Conservation (phyloP, 2,329 filamentous ascomycete genomes). For the Hirsutella rhossiliensis region DNA sequence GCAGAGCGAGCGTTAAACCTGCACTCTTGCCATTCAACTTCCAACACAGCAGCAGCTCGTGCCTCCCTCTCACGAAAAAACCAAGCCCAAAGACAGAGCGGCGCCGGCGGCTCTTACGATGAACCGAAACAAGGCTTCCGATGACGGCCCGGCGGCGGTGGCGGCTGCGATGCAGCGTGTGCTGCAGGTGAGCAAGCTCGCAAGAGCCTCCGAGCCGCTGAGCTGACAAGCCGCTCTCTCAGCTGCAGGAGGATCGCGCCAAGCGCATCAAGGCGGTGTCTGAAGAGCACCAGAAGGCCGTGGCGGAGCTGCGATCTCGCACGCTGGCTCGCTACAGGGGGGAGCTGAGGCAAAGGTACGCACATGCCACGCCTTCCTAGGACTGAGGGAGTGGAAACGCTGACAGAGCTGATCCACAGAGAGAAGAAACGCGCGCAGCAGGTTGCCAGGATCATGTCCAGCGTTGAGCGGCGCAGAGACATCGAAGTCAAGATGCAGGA, state of each 20-base stretch:
- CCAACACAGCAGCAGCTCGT: no score
- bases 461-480: constrained; percentile 11
- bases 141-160: background rate
- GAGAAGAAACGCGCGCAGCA: background rate
- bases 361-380: background rate
- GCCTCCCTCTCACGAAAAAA: no score
- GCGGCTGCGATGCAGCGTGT: constrained; percentile 1
- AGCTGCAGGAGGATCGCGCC: constrained; percentile 20
- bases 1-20: no score
- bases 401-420: background rate
- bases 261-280: constrained; percentile 12
- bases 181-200: background rate
- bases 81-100: no score
- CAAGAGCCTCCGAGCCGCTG: background rate
- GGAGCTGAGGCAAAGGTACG: constrained; percentile 5
- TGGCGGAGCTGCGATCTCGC: constrained; percentile 13
- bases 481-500: constrained; percentile 16
- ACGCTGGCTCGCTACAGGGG: constrained; percentile 11
- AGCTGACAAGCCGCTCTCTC: background rate
- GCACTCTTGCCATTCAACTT: no score
- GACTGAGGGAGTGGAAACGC: background rate
- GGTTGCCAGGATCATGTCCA: constrained; percentile 27
- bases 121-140: background rate
- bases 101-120: no score
- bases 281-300: constrained; percentile 10